Conservation (phyloP, 2,329 filamentous ascomycete genomes). For the Trematosphaeria pertusa region DNA sequence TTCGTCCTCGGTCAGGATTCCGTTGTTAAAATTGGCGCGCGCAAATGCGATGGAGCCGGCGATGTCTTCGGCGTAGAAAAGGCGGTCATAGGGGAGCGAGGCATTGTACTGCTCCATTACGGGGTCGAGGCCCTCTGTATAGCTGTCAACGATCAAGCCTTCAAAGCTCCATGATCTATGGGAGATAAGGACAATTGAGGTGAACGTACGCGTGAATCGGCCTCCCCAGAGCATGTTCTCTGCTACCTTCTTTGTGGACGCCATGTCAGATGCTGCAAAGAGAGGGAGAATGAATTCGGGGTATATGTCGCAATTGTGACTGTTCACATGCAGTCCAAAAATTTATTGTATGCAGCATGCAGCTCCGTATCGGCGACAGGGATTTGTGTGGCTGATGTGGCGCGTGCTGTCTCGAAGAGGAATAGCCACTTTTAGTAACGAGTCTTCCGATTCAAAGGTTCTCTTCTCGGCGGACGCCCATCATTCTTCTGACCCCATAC, state of each 20-base stretch:
- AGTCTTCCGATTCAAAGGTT: too few species aligned
- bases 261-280: conserved; percentile 31
- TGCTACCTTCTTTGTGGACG: conserved; percentile 44
- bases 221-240: conserved; percentile 50
- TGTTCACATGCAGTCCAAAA: conserved; percentile 28
- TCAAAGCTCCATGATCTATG: not conserved
- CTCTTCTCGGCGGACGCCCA: too few species aligned
- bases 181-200: conserved; percentile 9
- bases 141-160: conserved; percentile 1
- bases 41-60: conserved; percentile 82
- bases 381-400: conserved; percentile 11
- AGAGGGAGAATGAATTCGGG: conserved; percentile 1
- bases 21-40: conserved; percentile 75
- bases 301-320: conserved; percentile 21
- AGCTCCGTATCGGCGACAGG: conserved; percentile 35
- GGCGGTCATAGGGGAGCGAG: conserved; percentile 78
- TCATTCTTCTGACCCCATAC: too few species aligned
- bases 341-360: conserved; percentile 25
- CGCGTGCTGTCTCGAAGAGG: conserved; percentile 1
- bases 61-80: conserved; percentile 82
- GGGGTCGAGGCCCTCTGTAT: conserved; percentile 77
- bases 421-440: conserved; percentile 1
- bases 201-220: conserved; percentile 41
- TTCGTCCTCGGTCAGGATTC: conserved; percentile 75
- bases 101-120: conserved; percentile 88